Evolutionary conservation across 2,329 filamentous ascomycete genomes (phyloP), one percentile per base, ranked within the genome.

Genomic region (Pseudofabraea citricarpa): DNA sequence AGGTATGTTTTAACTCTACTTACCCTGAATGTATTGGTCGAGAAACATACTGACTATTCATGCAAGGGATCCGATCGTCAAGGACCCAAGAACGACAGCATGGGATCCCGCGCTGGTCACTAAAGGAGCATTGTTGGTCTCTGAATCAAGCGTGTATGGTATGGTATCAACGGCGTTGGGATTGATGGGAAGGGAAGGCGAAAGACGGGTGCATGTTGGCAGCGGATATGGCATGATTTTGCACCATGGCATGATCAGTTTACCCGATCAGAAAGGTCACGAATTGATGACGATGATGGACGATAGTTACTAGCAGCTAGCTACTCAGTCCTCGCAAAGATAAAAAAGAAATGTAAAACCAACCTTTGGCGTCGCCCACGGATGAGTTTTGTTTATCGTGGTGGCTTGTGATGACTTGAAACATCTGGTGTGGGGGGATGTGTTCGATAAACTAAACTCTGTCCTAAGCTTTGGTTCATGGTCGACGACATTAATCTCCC

Each of bases 1-100:
- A 72, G 64, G 79, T 82, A 67, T 50, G 72, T 64, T 31, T 20
- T 9, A 4, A 9, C 35, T 7, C 31, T 36, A 35, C 37, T 16
- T 9, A 36, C 13, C 21, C 26, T 23, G 3, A 22, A 18, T 13
- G 7, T 31, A 22, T 23, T 15, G 24, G 29, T 26, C 3, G 9
- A 32, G n/a, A 19, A 47, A 22, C 13, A 50, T 50, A 42, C 47
- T 52, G 41, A 46, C 24, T 21, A 18, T 6, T 32, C 35, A 23
- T 31, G 3, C 18, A 58, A 68, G 65, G 50, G 46, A 16, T 39
- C 43, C 3, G 62, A 62, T 46, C 57, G 64, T 43, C 52, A 56
- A 47, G 64, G 63, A n/a, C 43, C 50, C 37, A 61, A 55, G 52
- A 61, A 61, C 42, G 59, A 62, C 40, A 57, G 51, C 48, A 56